A percentile compares a stretch with the other conserved stretches of the same genome.
Evolutionary conservation across 2,329 filamentous ascomycete genomes (phyloP).

Genomic region (Botryotinia narcissicola): DNA sequence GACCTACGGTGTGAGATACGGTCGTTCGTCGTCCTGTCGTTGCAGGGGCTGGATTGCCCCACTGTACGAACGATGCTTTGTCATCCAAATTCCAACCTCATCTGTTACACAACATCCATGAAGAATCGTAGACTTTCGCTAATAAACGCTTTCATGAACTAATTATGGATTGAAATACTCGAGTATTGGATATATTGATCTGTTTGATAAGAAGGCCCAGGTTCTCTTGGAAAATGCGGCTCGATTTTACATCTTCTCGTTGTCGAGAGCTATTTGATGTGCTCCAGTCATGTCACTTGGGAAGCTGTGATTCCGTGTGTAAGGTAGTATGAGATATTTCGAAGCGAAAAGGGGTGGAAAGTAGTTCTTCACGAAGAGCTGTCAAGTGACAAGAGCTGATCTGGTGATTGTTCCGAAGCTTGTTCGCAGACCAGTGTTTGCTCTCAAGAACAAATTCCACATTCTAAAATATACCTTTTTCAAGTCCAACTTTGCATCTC

Average conservation of each 20-base stretch:
- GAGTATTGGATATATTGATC: not conserved
- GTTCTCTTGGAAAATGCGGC: too few relatives aligned
- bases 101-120: not conserved
- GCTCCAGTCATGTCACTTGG: not conserved
- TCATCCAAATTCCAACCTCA: conserved; percentile 8
- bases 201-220: rapidly evolving
- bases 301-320: too few relatives aligned
- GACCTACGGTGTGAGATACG: not conserved
- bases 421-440: not conserved
- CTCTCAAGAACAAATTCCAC: not conserved
- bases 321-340: too few relatives aligned
- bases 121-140: not conserved
- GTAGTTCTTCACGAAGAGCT: rapidly evolving
- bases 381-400: not conserved
- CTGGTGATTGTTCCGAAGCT: too few relatives aligned
- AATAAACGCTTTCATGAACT: too few relatives aligned
- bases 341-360: too few relatives aligned
- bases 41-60: not conserved
- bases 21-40: not conserved
- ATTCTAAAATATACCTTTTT: not conserved
- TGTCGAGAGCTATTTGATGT: not conserved
- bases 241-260: not conserved
- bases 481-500: too few relatives aligned
- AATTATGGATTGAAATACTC: not conserved
- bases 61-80: conserved; percentile 1